These are phyloP conservation scores for Xylariaceae sp. DNA, from an alignment of 2,329 filamentous ascomycete species.

Conservation along the genomic window DNA sequence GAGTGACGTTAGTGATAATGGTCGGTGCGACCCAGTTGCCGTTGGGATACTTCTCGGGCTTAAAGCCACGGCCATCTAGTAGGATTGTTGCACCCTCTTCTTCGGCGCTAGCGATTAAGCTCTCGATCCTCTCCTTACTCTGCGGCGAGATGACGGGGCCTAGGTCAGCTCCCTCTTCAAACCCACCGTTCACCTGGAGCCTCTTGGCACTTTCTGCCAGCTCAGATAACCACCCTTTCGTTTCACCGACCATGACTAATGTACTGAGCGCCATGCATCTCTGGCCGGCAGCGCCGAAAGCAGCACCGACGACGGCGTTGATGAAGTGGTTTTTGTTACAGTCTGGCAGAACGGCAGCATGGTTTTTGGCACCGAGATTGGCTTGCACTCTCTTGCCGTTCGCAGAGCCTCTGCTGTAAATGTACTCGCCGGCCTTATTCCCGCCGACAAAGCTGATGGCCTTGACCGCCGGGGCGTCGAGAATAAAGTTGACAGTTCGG, in stretches of 20 bases:
- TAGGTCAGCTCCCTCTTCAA: constrained; percentile 77
- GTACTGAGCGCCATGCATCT: constrained; percentile 86
- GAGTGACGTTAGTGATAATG: constrained; percentile 79
- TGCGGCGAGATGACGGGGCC: constrained; percentile 81
- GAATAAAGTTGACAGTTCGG: constrained; percentile 81
- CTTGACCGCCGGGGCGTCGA: constrained; percentile 84
- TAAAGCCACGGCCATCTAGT: constrained; percentile 77
- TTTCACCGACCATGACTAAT: constrained; percentile 81
- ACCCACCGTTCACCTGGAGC: constrained; percentile 77
- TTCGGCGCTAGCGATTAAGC: constrained; percentile 74
- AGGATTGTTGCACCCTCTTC: constrained; percentile 80
- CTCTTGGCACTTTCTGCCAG: constrained; percentile 74
- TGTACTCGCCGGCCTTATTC: constrained; percentile 89
- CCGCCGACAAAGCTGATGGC: constrained; percentile 84
- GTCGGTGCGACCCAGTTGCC: constrained; percentile 86
- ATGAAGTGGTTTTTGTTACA: constrained; percentile 89
- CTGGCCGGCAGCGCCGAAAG: constrained; percentile 83
- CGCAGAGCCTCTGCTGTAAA: constrained; percentile 75
- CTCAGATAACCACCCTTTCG: constrained; percentile 79
- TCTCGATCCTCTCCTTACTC: constrained; percentile 77
- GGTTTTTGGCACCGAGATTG: constrained; percentile 87
- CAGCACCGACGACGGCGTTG: constrained; percentile 81
- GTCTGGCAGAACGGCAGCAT: constrained; percentile 81
- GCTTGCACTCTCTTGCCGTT: constrained; percentile 89
- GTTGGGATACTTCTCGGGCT: constrained; percentile 77